Base-by-base conservation (phyloP, 768 basidiomycete species). In the Suillus occidentalis region DNA sequence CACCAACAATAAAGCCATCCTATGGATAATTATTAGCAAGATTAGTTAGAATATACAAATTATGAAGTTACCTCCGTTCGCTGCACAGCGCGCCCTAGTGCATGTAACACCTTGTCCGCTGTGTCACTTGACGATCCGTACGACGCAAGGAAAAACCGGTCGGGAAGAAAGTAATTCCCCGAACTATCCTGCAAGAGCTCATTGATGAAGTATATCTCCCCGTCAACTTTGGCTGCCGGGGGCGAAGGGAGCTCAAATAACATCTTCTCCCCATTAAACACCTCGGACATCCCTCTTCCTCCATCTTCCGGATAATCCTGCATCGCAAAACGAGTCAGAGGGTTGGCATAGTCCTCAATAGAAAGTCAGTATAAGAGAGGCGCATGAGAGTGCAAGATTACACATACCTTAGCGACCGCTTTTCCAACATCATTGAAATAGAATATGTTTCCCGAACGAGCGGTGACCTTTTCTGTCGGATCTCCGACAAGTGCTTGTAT, bases 181-280 rank as follows among this genome's bases (percentile, higher is more conserved):
- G 53, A 40, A 0, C 3, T 22, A 12, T 63, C 43, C 14, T 63
- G 61, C 2, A 72, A 62, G 1, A 78, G 63, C 58, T 76, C 68
- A 10, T 76, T 47, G 1, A 74, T 56, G 45, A 71, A 78, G 39
- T 67, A 74, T 25, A 77, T 64, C 1, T 67, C 36, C 0, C 36
- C n/a, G 1, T 67, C 45, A 2, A 69, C 61, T 13, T 53, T 66
- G 14, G 76, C 69, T 64, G 71, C 70, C 0, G 72, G 77, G 4
- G 73, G 73, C 1, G 68, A 63, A 2, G 72, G 75, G 20, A 74
- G 70, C 31, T 74, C 74, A 0, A 65, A 36, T 2, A 77, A 65
- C 76, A 76, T 76, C 36, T 79, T 78, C 28, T 34, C 61, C 3
- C 70, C 70, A 49, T 78, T 70, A 59, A 71, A 72, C 0, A 73